A percentile compares a stretch with the other conserved stretches of the same genome.
Conservation (phyloP, 768 basidiomycete genomes). For the Leccinellum luteum region DNA sequence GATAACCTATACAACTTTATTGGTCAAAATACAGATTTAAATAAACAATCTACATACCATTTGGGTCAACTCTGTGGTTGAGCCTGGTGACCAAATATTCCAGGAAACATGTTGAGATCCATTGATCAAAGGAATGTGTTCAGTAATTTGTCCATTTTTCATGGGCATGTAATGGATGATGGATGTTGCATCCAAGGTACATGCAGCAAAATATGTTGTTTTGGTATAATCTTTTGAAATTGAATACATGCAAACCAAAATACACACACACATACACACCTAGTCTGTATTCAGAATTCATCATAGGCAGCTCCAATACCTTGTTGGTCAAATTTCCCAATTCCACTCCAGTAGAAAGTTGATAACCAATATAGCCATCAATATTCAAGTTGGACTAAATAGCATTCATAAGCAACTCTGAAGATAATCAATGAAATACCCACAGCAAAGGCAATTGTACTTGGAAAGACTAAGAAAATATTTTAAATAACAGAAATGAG, state of each 20-base stretch:
- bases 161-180: neutral
- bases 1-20: no score
- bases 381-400: no score
- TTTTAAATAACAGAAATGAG: no score
- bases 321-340: neutral
- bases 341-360: neutral
- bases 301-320: neutral
- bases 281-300: no score
- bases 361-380: neutral
- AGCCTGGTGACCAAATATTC: conserved; percentile 6
- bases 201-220: conserved; percentile 6
- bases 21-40: no score
- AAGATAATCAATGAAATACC: neutral
- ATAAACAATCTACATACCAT: neutral
- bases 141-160: neutral
- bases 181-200: neutral
- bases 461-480: no score
- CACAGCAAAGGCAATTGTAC: neutral
- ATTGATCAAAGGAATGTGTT: neutral
- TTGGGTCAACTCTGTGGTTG: neutral
- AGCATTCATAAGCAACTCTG: neutral
- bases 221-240: neutral
- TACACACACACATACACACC: no score
- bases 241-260: neutral
- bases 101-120: neutral